phyloP scores from a whole-genome alignment of 2,329 filamentous ascomycete species.

The Exserohilum turcica region DNA sequence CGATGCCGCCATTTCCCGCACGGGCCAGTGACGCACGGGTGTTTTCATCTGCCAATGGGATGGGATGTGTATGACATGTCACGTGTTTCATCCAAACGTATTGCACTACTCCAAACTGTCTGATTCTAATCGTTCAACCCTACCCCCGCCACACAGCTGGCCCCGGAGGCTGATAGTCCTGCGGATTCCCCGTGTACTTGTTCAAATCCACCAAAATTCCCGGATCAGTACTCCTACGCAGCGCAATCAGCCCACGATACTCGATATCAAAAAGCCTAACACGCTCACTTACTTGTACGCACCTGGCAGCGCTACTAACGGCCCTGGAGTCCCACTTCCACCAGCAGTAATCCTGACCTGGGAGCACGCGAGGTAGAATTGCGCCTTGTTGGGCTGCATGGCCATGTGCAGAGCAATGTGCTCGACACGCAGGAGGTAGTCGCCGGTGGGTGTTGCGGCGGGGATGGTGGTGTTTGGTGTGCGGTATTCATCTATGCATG shows the following conservation, averaged over 20 bases:
- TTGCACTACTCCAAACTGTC: no score
- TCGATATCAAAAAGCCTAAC: no score
- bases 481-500: not conserved
- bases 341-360: constrained; percentile 52
- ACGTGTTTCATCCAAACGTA: no score
- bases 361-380: constrained; percentile 50
- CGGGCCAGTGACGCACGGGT: constrained; percentile 19
- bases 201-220: no score
- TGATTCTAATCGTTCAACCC: no score
- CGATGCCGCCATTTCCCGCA: constrained; percentile 21
- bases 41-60: not conserved
- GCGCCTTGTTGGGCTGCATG: constrained; percentile 39
- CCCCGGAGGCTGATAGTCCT: not conserved
- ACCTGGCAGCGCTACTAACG: constrained; percentile 20
- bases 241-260: not conserved
- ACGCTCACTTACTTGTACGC: not conserved
- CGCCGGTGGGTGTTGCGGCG: constrained; percentile 43
- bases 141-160: no score
- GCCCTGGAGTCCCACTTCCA: constrained; percentile 46
- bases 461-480: constrained; percentile 34
- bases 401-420: constrained; percentile 48
- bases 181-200: not conserved
- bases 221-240: no score
- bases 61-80: no score
- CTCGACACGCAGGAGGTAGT: constrained; percentile 49